These are phyloP conservation scores for Chionographis japonica DNA, from an alignment of 106 monocot species.

Conservation along the genomic window DNA sequence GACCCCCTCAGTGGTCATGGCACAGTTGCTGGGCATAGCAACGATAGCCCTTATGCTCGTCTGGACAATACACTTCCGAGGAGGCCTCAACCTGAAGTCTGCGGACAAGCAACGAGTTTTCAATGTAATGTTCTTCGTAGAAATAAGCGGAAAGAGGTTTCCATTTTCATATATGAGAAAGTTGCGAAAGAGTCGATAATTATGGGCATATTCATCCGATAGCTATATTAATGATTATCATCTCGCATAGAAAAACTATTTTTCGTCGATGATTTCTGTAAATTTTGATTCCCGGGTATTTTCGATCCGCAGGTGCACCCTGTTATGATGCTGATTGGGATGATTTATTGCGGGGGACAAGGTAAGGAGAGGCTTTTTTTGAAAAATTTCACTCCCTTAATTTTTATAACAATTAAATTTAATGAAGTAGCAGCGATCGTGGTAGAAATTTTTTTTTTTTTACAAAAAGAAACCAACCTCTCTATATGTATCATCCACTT, in stretches of 20 bases:
- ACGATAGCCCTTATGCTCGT: slow-evolving; percentile 33
- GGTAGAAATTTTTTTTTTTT: too few species aligned
- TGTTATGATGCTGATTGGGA: slow-evolving; percentile 27
- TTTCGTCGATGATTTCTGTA: not conserved
- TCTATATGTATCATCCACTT: too few species aligned
- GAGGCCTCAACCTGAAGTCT: slow-evolving; percentile 21
- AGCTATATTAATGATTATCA: too few species aligned
- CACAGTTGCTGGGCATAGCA: slow-evolving; percentile 19
- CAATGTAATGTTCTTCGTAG: slow-evolving; percentile 12
- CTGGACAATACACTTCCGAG: slow-evolving; percentile 34
- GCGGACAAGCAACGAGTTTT: slow-evolving; percentile 2
- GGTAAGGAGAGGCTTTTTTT: slow-evolving; percentile 6
- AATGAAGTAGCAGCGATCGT: too few species aligned
- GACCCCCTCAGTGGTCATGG: slow-evolving; percentile 9
- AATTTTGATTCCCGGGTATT: not conserved
- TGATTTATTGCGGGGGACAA: slow-evolving; percentile 23
- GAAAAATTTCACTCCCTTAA: too few species aligned
- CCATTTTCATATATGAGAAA: too few species aligned
- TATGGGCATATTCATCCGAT: too few species aligned
- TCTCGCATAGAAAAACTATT: too few species aligned
- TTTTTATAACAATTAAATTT: too few species aligned
- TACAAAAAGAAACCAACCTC: too few species aligned
- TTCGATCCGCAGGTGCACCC: slow-evolving; percentile 17
- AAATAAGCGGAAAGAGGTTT: too few species aligned
- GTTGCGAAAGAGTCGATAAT: too few species aligned